Evolutionary conservation across 2,329 filamentous ascomycete genomes (phyloP), one percentile per base, ranked within the genome.

Genomic region (Colletotrichum costaricense): DNA sequence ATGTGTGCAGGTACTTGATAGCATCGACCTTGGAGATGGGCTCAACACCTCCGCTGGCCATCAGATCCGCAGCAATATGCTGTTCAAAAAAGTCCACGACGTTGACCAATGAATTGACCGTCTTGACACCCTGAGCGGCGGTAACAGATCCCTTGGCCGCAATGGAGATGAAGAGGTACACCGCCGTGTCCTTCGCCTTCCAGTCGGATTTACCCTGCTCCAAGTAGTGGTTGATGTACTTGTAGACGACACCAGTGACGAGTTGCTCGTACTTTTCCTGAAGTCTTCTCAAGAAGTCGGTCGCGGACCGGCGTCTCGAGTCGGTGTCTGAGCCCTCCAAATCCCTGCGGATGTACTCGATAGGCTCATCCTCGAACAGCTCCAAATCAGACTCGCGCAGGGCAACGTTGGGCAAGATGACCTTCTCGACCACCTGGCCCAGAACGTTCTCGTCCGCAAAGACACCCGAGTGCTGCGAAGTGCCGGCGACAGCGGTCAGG

Each of bases 121-220:
- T 95, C 82, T 95, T 95, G 67, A 98, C 94, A 82, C 97, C 97
- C 78, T 97, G 94, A 0, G 92, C 93, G 8, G 95, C 90, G 3
- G 97, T 98, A 38, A 96, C 92, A 38, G 92, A 90, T 67, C 97
- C 97, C 85, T 97, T 98, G 54, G 95, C 95, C 19, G 97, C 97
- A 77, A 98, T 95, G 5, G 97, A 95, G 49, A 97, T 92, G 87
- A 97, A 99, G 19, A 99, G 90, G 80, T 98, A 98, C 71, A 98
- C 93, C n/a, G 97, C 97, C 0, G 96, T 98, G 80, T 99, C 97
- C 86, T 99, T 99, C 62, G 95, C 92, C 83, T 97, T 97, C 97
- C 97, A 99, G 81, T 98, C 95, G 22, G 88, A 87, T 82, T 93
- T 93, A 68, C 91, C 89, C 79, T 95, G 95, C 67, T 93, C 88